These are phyloP conservation scores for Boletus insuetus DNA, from an alignment of 768 basidiomycete species.

Conservation along the genomic window DNA sequence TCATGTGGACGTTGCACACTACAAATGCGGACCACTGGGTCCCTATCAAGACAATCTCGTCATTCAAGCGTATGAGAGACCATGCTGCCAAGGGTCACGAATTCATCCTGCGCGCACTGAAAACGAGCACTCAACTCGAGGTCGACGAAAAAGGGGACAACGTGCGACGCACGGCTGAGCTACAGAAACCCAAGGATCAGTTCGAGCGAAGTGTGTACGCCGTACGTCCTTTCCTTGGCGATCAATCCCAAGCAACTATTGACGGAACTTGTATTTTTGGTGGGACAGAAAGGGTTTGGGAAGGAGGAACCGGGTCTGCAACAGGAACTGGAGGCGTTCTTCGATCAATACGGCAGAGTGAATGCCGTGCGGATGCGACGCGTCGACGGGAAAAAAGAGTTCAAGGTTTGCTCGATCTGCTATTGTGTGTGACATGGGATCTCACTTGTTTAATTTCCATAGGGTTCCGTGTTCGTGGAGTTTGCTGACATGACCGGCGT, in stretches of 20 bases:
- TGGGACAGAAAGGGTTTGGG: slow-evolving; percentile 81
- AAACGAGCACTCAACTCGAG: slow-evolving; percentile 55
- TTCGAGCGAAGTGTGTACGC: slow-evolving; percentile 88
- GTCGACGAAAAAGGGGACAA: slow-evolving; percentile 71
- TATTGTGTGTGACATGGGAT: neutral
- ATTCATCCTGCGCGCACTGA: slow-evolving; percentile 72
- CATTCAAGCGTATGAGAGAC: slow-evolving; percentile 94
- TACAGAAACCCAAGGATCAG: slow-evolving; percentile 73
- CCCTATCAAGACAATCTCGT: slow-evolving; percentile 78
- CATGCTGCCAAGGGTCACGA: slow-evolving; percentile 55
- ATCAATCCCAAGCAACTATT: neutral
- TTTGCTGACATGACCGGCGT: slow-evolving; percentile 70
- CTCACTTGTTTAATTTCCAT: neutral
- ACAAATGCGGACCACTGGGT: slow-evolving; percentile 88
- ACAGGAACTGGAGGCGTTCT: slow-evolving; percentile 73
- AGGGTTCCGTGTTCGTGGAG: slow-evolving; percentile 94
- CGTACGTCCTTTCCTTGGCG: slow-evolving; percentile 47
- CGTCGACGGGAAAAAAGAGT: slow-evolving; percentile 70
- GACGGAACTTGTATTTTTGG: neutral
- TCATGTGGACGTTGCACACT: slow-evolving; percentile 91
- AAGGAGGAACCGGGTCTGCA: slow-evolving; percentile 65
- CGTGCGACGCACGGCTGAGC: slow-evolving; percentile 70
- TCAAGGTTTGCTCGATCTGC: slow-evolving; percentile 62
- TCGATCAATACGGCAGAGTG: slow-evolving; percentile 70
- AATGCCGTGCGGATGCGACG: slow-evolving; percentile 89